Evolutionary conservation across 148 eudicot species (phyloP), one percentile per base, ranked within the genome.

Genomic region (Rhododendron mucronatum): DNA sequence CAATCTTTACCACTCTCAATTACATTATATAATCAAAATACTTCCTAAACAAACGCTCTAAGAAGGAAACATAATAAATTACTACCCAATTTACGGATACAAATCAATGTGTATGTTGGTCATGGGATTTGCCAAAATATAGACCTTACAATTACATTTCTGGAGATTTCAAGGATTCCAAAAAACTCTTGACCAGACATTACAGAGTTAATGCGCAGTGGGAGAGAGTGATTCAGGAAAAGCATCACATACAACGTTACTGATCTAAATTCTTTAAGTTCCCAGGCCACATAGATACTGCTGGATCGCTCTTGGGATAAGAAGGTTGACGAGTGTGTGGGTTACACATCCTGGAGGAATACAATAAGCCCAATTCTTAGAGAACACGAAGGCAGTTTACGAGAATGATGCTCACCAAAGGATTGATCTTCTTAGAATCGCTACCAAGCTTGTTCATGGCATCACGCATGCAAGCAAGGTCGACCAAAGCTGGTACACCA

Each of bases 391-490:
- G 28, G 71, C 71, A 55, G 86, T n/a, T 67, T 18, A 57, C 16
- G 26, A 53, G 21, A 85, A 48, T 44, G 48, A 78, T 61, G 80
- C 89, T 51, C 86, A 92, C 95, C 91, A 93, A 87, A 81, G 95
- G 95, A 84, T 93, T 93, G 80, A 93, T 93, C 91, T 91, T 93
- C 84, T 91, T 59, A 30, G 95, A 89, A 84, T 91, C 93, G 69
- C 93, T 88, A 44, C 95, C 92, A 91, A 93, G 93, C 63, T 88
- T 91, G 86, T 88, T 93, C 93, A 93, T 93, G 76, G 95, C 93
- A 90, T 93, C 95, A 39, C 95, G 91, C 95, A 93, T 93, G 69
- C 91, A 90, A 79, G 92, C 93, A 26, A 93, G 92, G 82, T 91
- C 95, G 18, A 93, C 93, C 69, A 93, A 92, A 83, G 92, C 93